These are phyloP conservation scores for Cercophora samala DNA, from an alignment of 495 filamentous ascomycete genomes.

Conservation along the genomic window DNA sequence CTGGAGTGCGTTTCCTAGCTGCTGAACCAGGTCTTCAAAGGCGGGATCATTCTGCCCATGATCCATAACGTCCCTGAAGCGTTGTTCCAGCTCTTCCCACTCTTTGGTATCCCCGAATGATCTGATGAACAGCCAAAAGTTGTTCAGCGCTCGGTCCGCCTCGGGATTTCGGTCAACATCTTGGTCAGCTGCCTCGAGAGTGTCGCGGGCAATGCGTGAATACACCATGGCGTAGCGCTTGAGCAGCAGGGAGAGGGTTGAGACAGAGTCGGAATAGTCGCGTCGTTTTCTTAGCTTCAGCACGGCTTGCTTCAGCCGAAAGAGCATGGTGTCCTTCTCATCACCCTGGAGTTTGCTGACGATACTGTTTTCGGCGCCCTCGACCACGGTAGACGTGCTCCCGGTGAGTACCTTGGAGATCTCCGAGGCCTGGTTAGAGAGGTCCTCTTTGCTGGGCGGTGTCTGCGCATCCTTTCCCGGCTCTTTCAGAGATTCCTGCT, in stretches of 20 bases:
- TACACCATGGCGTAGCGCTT: slow-evolving; percentile 76
- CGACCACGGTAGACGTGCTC: slow-evolving; percentile 62
- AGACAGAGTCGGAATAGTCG: slow-evolving; percentile 83
- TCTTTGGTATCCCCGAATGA: slow-evolving; percentile 71
- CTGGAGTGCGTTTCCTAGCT: slow-evolving; percentile 68
- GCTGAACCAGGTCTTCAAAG: slow-evolving; percentile 73
- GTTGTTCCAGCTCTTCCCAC: slow-evolving; percentile 70
- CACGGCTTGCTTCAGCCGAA: slow-evolving; percentile 74
- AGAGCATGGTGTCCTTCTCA: slow-evolving; percentile 68
- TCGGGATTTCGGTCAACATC: slow-evolving; percentile 70
- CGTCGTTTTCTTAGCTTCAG: slow-evolving; percentile 66
- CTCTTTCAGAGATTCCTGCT: slow-evolving; percentile 55
- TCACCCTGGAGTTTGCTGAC: slow-evolving; percentile 64
- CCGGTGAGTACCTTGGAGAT: slow-evolving; percentile 60
- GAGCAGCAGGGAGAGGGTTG: slow-evolving; percentile 69
- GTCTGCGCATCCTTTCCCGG: slow-evolving; percentile 53
- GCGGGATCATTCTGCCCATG: slow-evolving; percentile 76
- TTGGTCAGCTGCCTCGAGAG: slow-evolving; percentile 59
- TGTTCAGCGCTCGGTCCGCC: slow-evolving; percentile 68
- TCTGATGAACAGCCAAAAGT: slow-evolving; percentile 73
- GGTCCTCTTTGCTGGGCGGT: slow-evolving; percentile 55
- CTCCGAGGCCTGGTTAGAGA: slow-evolving; percentile 60
- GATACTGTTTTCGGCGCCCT: slow-evolving; percentile 62
- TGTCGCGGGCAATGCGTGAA: slow-evolving; percentile 63
- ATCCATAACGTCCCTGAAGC: slow-evolving; percentile 63